These are phyloP conservation scores for Thermomucor indicae-seudaticae DNA, from an alignment of 371 early-diverging fungal species.

Conservation along the genomic window DNA sequence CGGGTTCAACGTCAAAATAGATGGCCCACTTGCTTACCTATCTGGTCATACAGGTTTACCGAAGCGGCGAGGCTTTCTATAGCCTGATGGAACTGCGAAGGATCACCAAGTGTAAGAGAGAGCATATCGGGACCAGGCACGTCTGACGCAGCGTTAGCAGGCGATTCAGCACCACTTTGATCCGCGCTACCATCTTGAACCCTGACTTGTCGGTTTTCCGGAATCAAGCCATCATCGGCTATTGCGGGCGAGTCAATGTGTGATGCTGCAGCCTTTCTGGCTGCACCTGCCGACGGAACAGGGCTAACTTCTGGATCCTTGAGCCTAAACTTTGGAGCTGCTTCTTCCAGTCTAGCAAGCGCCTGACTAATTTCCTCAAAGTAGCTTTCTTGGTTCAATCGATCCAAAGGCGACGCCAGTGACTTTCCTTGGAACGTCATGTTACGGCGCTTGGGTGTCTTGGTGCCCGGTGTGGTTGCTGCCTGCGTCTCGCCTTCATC, in stretches of 20 bases:
- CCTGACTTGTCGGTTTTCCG: too few species aligned
- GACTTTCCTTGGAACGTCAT: constrained; percentile 40
- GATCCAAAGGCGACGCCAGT: constrained; percentile 30
- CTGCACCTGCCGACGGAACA: background rate
- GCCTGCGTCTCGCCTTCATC: constrained; percentile 47
- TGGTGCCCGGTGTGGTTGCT: constrained; percentile 48
- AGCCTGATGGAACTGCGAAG: constrained; percentile 59
- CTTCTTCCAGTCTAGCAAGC: constrained; percentile 20
- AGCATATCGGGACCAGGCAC: constrained; percentile 37
- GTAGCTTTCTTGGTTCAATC: constrained; percentile 33
- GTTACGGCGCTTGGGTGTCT: constrained; percentile 45
- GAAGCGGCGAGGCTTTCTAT: constrained; percentile 58
- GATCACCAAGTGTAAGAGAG: constrained; percentile 67
- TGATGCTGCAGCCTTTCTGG: background rate
- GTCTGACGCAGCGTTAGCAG: background rate
- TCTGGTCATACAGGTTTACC: constrained; percentile 79
- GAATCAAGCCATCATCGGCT: background rate
- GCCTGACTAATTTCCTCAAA: constrained; percentile 37
- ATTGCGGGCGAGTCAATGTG: background rate
- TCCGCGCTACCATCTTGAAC: too few species aligned
- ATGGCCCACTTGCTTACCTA: constrained; percentile 25
- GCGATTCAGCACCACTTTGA: background rate
- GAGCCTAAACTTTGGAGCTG: constrained; percentile 39
- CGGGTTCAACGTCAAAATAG: background rate
- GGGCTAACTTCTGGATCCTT: constrained; percentile 44